Evolutionary conservation across 2,329 filamentous ascomycete genomes (phyloP).

Genomic region (Epichloe coenophiala): DNA sequence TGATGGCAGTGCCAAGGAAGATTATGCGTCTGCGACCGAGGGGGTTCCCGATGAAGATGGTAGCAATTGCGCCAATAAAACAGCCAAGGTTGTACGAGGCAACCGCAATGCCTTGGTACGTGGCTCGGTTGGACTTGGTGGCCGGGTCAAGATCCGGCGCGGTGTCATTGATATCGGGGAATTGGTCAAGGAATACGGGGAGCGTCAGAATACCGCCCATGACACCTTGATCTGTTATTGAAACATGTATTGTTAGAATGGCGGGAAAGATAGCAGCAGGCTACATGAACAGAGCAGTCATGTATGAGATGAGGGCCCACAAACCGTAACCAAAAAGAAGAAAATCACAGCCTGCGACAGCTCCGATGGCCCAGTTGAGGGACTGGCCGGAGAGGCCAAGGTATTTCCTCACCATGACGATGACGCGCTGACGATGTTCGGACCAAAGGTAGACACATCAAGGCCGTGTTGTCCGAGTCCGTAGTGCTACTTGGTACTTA

Average conservation of each 20-base stretch:
- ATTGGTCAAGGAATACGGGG: constrained; percentile 41
- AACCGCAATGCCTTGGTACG: constrained; percentile 40
- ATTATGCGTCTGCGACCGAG: constrained; percentile 47
- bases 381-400: constrained; percentile 52
- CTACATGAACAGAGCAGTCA: not conserved
- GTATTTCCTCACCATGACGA: constrained; percentile 28
- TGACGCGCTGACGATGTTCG: constrained; percentile 3
- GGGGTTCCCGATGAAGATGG: constrained; percentile 50
- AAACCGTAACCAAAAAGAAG: constrained; percentile 45
- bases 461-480: not conserved
- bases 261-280: not conserved
- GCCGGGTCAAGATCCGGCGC: constrained; percentile 20
- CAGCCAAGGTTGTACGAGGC: constrained; percentile 48
- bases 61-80: constrained; percentile 49
- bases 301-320: constrained; percentile 4
- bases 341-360: constrained; percentile 63
- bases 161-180: constrained; percentile 36
- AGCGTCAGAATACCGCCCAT: constrained; percentile 66
- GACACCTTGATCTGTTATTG: constrained; percentile 52
- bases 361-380: constrained; percentile 55
- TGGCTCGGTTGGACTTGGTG: constrained; percentile 30
- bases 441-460: not conserved
- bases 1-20: constrained; percentile 44
- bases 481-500: too few species aligned
- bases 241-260: not conserved